These are phyloP conservation scores for Candida sp. DNA, from an alignment of 1,139 yeast genomes.

Conservation along the genomic window DNA sequence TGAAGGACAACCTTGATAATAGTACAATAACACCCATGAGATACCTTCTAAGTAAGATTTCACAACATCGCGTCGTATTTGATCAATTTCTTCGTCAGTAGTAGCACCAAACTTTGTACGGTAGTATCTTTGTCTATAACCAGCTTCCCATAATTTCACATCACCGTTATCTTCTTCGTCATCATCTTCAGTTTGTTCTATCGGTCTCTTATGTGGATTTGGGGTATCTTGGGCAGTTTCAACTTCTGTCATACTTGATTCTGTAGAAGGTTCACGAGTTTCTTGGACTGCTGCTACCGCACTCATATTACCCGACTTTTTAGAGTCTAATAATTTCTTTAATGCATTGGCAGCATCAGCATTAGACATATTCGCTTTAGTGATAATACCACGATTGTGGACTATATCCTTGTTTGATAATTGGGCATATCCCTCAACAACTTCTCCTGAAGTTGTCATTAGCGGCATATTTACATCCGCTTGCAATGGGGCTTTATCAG, in stretches of 20 bases:
- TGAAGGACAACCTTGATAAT: conserved; percentile 97
- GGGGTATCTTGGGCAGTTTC: conserved; percentile 9
- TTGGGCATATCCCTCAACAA: conserved; percentile 60
- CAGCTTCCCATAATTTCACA: conserved; percentile 81
- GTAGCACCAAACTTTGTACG: conserved; percentile 64
- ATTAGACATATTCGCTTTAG: conserved; percentile 74
- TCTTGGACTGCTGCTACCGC: conserved; percentile 42
- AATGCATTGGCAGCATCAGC: conserved; percentile 66
- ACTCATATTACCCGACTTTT: conserved; percentile 18
- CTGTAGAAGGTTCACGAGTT: conserved; percentile 13
- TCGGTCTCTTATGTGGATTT: conserved; percentile 9
- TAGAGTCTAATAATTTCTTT: conserved; percentile 40
- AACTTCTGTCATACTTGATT: conserved; percentile 21
- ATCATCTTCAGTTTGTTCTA: conserved; percentile 10
- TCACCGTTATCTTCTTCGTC: conserved; percentile 40
- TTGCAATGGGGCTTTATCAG: conserved; percentile 71
- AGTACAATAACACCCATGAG: conserved; percentile 90
- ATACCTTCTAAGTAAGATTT: conserved; percentile 87
- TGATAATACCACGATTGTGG: conserved; percentile 60
- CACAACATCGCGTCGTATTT: conserved; percentile 59
- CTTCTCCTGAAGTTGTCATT: conserved; percentile 66
- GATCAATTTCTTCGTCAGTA: conserved; percentile 53
- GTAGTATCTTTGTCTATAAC: conserved; percentile 82
- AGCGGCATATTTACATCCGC: conserved; percentile 77
- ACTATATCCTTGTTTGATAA: conserved; percentile 74